A percentile compares a stretch with the other conserved stretches of the same genome.
Evolutionary conservation across 1,284 basidiomycete genomes (phyloP).

Genomic region (Ceratobasidium sp.): DNA sequence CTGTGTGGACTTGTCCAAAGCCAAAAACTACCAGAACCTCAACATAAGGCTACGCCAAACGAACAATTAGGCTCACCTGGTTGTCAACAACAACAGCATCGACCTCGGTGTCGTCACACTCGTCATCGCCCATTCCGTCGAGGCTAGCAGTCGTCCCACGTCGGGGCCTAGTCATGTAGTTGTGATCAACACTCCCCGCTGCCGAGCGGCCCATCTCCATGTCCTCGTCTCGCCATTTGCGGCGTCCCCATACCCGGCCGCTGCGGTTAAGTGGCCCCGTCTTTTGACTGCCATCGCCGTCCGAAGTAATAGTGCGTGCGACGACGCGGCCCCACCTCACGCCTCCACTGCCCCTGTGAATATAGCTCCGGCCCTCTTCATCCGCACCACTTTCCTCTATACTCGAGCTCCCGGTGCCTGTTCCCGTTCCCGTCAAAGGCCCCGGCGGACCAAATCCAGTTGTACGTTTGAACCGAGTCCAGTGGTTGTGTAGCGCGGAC

Average conservation of each 20-base stretch:
- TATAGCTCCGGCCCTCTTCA: neutral
- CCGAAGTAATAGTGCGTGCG: conserved; percentile 21
- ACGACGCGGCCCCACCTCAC: conserved; percentile 26
- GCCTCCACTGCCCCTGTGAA: conserved; percentile 4
- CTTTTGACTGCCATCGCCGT: conserved; percentile 5
- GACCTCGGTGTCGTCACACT: conserved; percentile 47
- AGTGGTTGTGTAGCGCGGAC: conserved; percentile 20
- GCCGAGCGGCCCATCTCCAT: conserved; percentile 26
- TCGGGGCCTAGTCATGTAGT: neutral
- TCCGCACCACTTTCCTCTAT: conserved; percentile 12
- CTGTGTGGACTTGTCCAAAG: conserved; percentile 28
- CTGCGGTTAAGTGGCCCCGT: neutral
- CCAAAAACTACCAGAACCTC: conserved; percentile 6
- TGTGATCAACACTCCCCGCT: neutral
- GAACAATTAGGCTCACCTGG: conserved; percentile 1
- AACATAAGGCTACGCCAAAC: neutral
- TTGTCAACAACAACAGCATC: conserved; percentile 34
- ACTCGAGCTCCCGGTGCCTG: conserved; percentile 31
- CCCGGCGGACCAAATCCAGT: conserved; percentile 22
- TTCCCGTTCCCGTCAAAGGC: conserved; percentile 8
- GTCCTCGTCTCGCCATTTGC: neutral
- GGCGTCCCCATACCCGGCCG: conserved; percentile 4
- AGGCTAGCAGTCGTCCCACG: neutral
- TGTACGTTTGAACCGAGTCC: conserved; percentile 31
- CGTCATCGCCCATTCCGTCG: conserved; percentile 11